These are phyloP conservation scores for Calamus simplicifolius DNA, from an alignment of 176 grass and related monocot genomes.

Conservation along the genomic window DNA sequence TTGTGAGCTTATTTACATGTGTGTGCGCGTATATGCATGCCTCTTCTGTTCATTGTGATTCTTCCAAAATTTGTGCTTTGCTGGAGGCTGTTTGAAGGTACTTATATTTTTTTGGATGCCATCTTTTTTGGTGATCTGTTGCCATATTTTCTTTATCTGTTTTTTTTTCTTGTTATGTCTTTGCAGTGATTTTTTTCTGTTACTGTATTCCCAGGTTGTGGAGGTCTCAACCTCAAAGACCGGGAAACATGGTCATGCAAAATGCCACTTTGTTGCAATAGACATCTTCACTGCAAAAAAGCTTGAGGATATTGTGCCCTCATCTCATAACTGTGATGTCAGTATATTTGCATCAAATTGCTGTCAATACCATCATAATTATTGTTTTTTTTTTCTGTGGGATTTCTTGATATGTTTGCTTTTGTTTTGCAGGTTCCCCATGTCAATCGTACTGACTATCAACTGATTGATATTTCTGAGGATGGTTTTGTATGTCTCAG, in stretches of 20 bases:
- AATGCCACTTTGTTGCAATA: constrained; percentile 70
- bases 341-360: background rate
- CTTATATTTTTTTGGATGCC: too few relatives aligned
- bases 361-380: too few relatives aligned
- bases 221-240: constrained; percentile 74
- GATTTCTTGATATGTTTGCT: background rate
- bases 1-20: too few relatives aligned
- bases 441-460: constrained; percentile 63
- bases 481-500: constrained; percentile 55
- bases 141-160: background rate
- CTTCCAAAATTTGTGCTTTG: too few relatives aligned
- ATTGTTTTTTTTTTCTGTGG: too few relatives aligned
- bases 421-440: constrained; percentile 37
- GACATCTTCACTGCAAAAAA: constrained; percentile 71
- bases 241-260: constrained; percentile 61
- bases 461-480: constrained; percentile 71
- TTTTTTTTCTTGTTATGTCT: background rate
- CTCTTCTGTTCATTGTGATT: too few relatives aligned
- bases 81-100: too few relatives aligned
- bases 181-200: background rate
- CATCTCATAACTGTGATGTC: constrained; percentile 66
- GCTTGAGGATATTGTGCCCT: constrained; percentile 67
- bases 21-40: too few relatives aligned
- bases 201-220: constrained; percentile 35
- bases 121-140: background rate